These are phyloP conservation scores for Triglochin maritima DNA, from an alignment of 106 monocot genomes.

Conservation along the genomic window DNA sequence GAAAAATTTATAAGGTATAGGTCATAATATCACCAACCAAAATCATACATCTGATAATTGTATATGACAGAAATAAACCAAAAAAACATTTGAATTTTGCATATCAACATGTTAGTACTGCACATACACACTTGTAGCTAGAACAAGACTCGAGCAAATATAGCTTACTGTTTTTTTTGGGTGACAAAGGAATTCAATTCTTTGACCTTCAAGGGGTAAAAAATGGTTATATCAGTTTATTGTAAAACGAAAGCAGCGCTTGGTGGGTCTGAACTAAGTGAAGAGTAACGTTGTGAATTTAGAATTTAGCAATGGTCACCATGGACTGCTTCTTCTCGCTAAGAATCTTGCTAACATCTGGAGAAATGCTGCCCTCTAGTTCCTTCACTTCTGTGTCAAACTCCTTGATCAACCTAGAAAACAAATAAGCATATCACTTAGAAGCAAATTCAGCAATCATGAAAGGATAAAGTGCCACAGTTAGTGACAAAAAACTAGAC, in stretches of 20 bases:
- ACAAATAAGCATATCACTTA: not conserved
- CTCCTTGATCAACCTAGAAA: constrained; percentile 23
- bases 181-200: constrained; percentile 77
- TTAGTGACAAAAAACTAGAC: not conserved
- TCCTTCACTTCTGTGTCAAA: constrained; percentile 22
- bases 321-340: constrained; percentile 60
- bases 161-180: constrained; percentile 74
- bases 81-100: not conserved
- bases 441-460: not conserved
- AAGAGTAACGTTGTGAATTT: not conserved
- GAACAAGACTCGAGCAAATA: not conserved
- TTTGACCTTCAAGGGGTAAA: constrained; percentile 63
- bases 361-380: constrained; percentile 1
- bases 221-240: not conserved
- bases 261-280: not conserved
- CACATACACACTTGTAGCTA: not conserved
- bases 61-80: not conserved
- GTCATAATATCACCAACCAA: not conserved
- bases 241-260: not conserved
- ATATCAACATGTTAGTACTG: too few species aligned
- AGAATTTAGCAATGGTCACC: constrained; percentile 18
- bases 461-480: not conserved
- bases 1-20: not conserved
- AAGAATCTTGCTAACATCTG: constrained; percentile 11
- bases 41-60: not conserved